Conservation (phyloP, 441 rosid species). For the Kokia cookei region DNA sequence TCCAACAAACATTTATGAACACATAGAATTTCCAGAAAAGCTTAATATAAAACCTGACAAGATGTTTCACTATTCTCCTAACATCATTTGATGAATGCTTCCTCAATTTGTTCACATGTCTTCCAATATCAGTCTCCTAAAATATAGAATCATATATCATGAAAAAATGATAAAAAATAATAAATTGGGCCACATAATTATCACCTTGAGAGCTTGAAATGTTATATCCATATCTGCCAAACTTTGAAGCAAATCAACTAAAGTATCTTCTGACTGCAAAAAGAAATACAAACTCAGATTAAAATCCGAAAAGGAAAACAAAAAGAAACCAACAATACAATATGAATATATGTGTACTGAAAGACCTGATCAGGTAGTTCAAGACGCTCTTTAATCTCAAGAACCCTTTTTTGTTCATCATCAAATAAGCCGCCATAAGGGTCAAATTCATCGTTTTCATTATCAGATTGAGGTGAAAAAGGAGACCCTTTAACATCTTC, state of each 20-base stretch:
- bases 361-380: conserved; percentile 89
- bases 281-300: conserved; percentile 8
- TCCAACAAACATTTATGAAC: background rate
- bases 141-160: conserved; percentile 7
- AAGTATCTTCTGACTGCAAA: conserved; percentile 69
- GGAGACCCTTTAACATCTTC: conserved; percentile 25
- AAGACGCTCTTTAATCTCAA: conserved; percentile 72
- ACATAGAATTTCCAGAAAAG: background rate
- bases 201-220: conserved; percentile 82
- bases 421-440: conserved; percentile 83
- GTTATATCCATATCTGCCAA: conserved; percentile 93
- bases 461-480: conserved; percentile 38
- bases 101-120: conserved; percentile 58
- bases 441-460: conserved; percentile 52
- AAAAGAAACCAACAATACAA: background rate
- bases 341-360: background rate
- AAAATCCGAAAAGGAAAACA: conserved; percentile 6
- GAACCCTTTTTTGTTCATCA: conserved; percentile 75
- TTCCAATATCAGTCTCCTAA: conserved; percentile 75
- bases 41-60: conserved; percentile 51
- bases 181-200: background rate
- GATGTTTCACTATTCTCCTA: conserved; percentile 61
- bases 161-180: background rate
- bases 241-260: conserved; percentile 85
- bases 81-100: conserved; percentile 62